phyloP scores from a whole-genome alignment of 2,329 filamentous ascomycete genomes.

The Pezicula neosporulosa region DNA sequence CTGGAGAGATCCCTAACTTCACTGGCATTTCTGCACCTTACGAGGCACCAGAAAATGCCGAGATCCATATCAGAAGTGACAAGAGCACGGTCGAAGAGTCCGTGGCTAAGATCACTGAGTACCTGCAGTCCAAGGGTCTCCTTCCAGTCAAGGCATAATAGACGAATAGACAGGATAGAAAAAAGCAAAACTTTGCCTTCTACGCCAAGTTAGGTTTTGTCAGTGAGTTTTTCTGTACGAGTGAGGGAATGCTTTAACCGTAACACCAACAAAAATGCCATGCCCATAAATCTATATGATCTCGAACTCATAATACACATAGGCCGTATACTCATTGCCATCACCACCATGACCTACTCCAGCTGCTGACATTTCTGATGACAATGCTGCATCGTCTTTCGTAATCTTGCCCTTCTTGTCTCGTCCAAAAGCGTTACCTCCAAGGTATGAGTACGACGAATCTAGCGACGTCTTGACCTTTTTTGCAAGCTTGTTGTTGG shows the following conservation, averaged over 20 bases:
- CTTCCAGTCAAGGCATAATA: constrained; percentile 31
- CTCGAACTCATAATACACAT: constrained; percentile 95
- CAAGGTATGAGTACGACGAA: constrained; percentile 82
- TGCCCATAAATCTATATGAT: constrained; percentile 41
- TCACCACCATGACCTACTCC: constrained; percentile 63
- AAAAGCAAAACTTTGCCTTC: background rate
- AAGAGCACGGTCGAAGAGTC: constrained; percentile 84
- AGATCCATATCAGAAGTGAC: constrained; percentile 83
- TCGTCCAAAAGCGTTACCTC: constrained; percentile 87
- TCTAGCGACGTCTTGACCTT: constrained; percentile 81
- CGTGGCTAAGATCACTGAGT: constrained; percentile 78
- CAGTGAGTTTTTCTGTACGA: background rate
- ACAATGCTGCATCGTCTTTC: constrained; percentile 79
- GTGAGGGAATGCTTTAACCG: constrained; percentile 18
- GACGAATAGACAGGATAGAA: constrained; percentile 6
- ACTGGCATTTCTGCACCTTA: constrained; percentile 95
- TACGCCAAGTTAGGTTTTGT: background rate
- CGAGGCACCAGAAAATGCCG: constrained; percentile 80
- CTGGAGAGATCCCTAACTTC: constrained; percentile 94
- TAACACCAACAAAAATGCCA: constrained; percentile 12
- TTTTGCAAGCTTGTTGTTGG: constrained; percentile 75
- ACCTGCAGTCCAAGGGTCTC: constrained; percentile 69
- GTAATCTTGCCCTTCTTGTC: constrained; percentile 92
- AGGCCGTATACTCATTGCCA: constrained; percentile 85
- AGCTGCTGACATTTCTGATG: constrained; percentile 79